These are phyloP conservation scores for Botryotinia calthae DNA, from an alignment of 2,329 filamentous ascomycete genomes.

Conservation along the genomic window DNA sequence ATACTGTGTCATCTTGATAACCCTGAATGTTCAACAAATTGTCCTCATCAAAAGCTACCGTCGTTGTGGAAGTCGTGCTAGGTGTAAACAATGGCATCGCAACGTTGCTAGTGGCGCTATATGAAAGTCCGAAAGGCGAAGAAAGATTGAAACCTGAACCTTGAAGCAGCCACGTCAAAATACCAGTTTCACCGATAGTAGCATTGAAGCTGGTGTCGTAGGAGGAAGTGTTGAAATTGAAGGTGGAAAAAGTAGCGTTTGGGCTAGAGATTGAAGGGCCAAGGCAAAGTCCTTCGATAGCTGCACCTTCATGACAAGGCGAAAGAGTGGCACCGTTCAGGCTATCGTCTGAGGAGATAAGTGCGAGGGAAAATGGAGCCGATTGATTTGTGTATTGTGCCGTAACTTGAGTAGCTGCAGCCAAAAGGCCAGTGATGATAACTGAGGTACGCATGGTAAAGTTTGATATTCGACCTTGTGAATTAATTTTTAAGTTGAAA, in stretches of 20 bases:
- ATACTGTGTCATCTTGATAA: slow-evolving; percentile 42
- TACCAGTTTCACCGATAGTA: slow-evolving; percentile 29
- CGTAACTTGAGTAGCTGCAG: slow-evolving; percentile 26
- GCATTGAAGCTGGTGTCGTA: slow-evolving; percentile 19
- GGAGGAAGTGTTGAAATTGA: slow-evolving; percentile 32
- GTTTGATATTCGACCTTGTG: neutral
- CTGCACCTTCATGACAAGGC: slow-evolving; percentile 49
- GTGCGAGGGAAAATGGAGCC: slow-evolving; percentile 44
- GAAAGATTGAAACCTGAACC: slow-evolving; percentile 37
- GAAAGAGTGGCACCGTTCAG: slow-evolving; percentile 42
- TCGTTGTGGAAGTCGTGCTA: slow-evolving; percentile 28
- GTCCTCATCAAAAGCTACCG: slow-evolving; percentile 43
- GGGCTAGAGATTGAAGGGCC: slow-evolving; percentile 22
- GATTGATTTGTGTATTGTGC: slow-evolving; percentile 41
- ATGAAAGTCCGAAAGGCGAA: slow-evolving; percentile 40
- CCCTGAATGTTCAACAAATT: slow-evolving; percentile 42
- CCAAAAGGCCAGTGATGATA: slow-evolving; percentile 25
- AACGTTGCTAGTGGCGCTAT: slow-evolving; percentile 43
- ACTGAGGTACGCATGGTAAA: slow-evolving; percentile 29
- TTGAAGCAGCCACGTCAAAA: slow-evolving; percentile 31
- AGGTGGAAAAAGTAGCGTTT: slow-evolving; percentile 27
- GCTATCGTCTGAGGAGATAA: slow-evolving; percentile 41
- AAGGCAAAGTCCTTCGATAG: slow-evolving; percentile 47
- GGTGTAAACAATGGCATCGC: slow-evolving; percentile 43
- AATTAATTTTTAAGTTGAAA: neutral